A percentile compares a stretch with the other conserved stretches of the same genome.
Conservation (phyloP, 163 green algal species). For the Chlamydomonas reinhardtii region DNA sequence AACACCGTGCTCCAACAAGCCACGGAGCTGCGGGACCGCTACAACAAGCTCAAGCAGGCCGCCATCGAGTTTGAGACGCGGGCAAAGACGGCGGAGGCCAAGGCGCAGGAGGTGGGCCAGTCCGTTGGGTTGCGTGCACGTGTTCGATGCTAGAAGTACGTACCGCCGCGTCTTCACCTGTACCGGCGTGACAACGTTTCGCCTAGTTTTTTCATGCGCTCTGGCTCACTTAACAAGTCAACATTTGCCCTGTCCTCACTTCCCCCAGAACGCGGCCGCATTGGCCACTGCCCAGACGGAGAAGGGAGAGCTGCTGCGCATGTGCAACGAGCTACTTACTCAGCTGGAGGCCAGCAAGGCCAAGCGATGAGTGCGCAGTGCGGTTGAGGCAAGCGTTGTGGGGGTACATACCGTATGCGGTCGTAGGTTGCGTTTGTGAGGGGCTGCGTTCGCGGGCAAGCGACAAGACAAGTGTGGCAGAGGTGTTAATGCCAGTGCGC, state of each 20-base stretch:
- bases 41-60: conserved; percentile 25
- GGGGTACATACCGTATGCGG: too few relatives aligned
- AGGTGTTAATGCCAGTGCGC: too few relatives aligned
- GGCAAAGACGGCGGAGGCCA: neutral
- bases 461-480: too few relatives aligned
- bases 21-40: conserved; percentile 3
- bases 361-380: neutral
- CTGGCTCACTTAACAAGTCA: neutral
- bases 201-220: too few relatives aligned
- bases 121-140: too few relatives aligned
- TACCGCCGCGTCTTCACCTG: too few relatives aligned
- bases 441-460: too few relatives aligned
- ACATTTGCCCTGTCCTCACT: too few relatives aligned
- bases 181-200: too few relatives aligned
- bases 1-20: neutral
- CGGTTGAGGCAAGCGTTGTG: too few relatives aligned
- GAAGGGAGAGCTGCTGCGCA: conserved; percentile 39
- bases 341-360: conserved; percentile 36
- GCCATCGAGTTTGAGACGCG: neutral
- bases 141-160: too few relatives aligned
- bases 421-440: too few relatives aligned
- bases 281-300: neutral
- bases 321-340: conserved; percentile 46
- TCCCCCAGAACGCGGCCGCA: neutral
- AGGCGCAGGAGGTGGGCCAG: conserved; percentile 20